Evolutionary conservation across 768 basidiomycete genomes (phyloP), one percentile per base, ranked within the genome.

Genomic region (Tremella mesenterica): DNA sequence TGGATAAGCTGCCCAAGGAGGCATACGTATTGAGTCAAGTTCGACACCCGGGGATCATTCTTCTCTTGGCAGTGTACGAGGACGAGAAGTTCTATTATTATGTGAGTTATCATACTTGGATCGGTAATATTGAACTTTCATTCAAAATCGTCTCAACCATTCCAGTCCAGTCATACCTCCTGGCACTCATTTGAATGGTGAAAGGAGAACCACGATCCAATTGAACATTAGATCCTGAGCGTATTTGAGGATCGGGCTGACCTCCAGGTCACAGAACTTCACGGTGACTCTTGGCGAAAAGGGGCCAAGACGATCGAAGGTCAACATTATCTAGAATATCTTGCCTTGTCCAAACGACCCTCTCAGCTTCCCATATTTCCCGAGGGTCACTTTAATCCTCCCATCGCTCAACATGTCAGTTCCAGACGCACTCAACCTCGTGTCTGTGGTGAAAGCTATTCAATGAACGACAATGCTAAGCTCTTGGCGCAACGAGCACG

Each of bases 1-100:
- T 56, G 1, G 54, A 61, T 31, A 61, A 58, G 14, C 57, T 44
- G 25, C 92, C 92, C 5, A 81, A 83, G 28, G 92, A 96, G 74
- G 81, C 89, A 31, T 79, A 85, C 69, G 75, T 95, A 16, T 78
- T 96, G 36, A 47, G 80, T 79, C 59, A 78, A 79, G 60, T 78
- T 88, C 52, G 78, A 29, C 90, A 93, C 72, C 80, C 83, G 38
- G 85, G 83, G 58, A 84, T 96, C 51, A 83, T 93, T 65, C 81
- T 80, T 65, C 91, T 85, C 71, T 72, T 89, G 18, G 90, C 86
- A 58, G 73, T 90, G 14, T 93, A 84, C 67, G 86, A 93, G 70
- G 92, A 96, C 69, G 73, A 77, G 0, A 72, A 81, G 13, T 92
- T 85, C 69, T 93, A 86, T 70, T 96, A 95, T 72, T 76, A 95